These are phyloP conservation scores for Chaetomium cochliodes DNA, from an alignment of 495 filamentous ascomycete genomes.

Conservation along the genomic window DNA sequence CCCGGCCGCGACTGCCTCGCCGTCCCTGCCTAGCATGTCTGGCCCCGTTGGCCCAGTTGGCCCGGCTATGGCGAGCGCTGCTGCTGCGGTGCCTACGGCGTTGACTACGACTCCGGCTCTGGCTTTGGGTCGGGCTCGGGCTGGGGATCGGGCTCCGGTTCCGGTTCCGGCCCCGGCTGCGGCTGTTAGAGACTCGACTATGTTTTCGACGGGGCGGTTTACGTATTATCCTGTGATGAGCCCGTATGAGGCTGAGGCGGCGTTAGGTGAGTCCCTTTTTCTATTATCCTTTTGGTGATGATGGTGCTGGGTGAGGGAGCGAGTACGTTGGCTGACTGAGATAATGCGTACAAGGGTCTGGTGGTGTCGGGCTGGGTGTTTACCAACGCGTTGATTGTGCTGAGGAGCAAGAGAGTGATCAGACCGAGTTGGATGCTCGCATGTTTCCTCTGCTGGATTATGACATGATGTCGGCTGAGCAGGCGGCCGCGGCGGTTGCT, in stretches of 20 bases:
- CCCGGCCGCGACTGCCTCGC: too few relatives aligned
- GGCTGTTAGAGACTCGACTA: neutral
- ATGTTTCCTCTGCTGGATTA: constrained; percentile 15
- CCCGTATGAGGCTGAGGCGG: constrained; percentile 26
- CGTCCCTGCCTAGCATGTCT: too few relatives aligned
- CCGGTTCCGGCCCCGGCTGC: neutral
- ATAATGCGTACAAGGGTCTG: neutral
- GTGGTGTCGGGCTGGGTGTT: neutral
- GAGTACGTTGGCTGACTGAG: neutral
- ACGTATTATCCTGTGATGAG: constrained; percentile 25
- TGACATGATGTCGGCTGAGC: neutral
- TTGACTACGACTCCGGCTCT: too few relatives aligned
- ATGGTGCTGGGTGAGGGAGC: neutral
- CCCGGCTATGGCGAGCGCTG: too few relatives aligned
- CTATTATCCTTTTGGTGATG: neutral
- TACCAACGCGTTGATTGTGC: neutral
- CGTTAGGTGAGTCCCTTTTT: constrained; percentile 12
- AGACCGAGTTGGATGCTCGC: neutral
- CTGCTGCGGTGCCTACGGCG: too few relatives aligned
- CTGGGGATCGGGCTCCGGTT: neutral
- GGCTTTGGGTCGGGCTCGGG: neutral
- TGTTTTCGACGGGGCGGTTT: constrained; percentile 2
- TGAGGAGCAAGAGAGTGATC: neutral
- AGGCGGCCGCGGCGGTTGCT: neutral
- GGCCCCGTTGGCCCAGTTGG: too few relatives aligned